Evolutionary conservation across 371 early-diverging fungal genomes (phyloP), one percentile per base, ranked within the genome.

Genomic region (Mucor mucedo): DNA sequence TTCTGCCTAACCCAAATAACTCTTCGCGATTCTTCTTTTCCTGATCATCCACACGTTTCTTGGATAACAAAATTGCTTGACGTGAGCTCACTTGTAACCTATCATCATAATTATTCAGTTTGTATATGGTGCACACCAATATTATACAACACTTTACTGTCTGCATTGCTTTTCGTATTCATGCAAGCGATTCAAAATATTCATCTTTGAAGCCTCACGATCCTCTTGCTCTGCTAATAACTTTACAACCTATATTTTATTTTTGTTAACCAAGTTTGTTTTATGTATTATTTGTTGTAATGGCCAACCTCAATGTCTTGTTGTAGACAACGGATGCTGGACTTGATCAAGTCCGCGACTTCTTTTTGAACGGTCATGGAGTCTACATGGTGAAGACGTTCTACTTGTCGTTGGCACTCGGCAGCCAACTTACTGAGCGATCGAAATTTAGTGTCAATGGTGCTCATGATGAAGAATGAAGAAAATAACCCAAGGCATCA

Each of bases 181-280:
- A 14, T 67, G 71, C 45, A 87, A 62, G 70, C 78, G 71, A 4
- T 73, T 64, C 30, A 88, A 59, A 30, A 88, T 77, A 9, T 65
- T 49, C 8, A 66, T 54, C 33, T 80, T 79, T 41, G 84, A 76
- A 5, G 81, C 38, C 44, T 84, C 83, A 39, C 70, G 70, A 47
- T 89, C 88, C 65, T 88, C 83, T 72, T 87, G 85, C 41, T 90
- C 89, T 11, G 87, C 85, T 9, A 82, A 53, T 53, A 77, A 67
- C 30, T 75, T 77, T 13, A 87, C 56, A 28, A 74, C 68, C 90
- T 90, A 60, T 2, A 14, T 10, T 2, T 30, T 29, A 29, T 3
- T 3, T 68, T 48, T 10, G 53, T 27, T 5, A 49, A 28, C 39
- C 8, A 21, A 0, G n/a, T 33, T 3, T 50, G 11, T 40, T 33